phyloP scores from a whole-genome alignment of 257 asterid genomes.

The Penstemon barbatus region DNA sequence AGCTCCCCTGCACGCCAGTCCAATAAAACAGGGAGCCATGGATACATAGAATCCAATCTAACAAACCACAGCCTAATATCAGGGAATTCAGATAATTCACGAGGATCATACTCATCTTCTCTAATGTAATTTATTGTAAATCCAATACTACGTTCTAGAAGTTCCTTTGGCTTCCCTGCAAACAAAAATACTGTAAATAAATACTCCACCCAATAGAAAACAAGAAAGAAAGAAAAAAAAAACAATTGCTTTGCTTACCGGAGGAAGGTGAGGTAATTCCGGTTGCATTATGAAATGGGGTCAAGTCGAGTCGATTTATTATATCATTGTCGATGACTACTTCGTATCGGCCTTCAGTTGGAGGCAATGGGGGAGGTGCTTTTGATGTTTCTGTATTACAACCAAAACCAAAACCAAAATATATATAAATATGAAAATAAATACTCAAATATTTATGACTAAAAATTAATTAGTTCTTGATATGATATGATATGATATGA shows the following conservation, averaged over 20 bases:
- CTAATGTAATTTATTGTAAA: constrained; percentile 66
- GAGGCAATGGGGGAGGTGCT: constrained; percentile 73
- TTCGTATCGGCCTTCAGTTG: constrained; percentile 66
- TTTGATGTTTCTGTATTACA: constrained; percentile 35
- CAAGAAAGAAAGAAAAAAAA: background rate
- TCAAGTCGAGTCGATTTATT: constrained; percentile 52
- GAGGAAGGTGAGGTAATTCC: constrained; percentile 46
- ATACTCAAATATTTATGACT: too few species aligned
- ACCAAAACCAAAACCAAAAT: background rate
- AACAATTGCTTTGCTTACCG: constrained; percentile 34
- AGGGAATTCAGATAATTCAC: constrained; percentile 81
- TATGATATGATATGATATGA: too few species aligned
- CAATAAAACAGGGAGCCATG: constrained; percentile 84
- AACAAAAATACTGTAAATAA: background rate
- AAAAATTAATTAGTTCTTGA: too few species aligned
- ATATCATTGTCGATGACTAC: constrained; percentile 64
- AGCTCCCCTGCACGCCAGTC: constrained; percentile 97
- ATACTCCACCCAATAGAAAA: too few species aligned
- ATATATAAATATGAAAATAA: too few species aligned
- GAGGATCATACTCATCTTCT: constrained; percentile 68
- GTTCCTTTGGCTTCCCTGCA: constrained; percentile 58
- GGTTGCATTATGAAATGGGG: constrained; percentile 57
- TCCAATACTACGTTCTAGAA: constrained; percentile 68
- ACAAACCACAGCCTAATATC: constrained; percentile 90
- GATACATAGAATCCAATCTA: constrained; percentile 63